A percentile compares a stretch with the other conserved stretches of the same genome.
phyloP scores from a whole-genome alignment of 805 yeast genomes.

The Kregervanrija pseudodelftensis region DNA sequence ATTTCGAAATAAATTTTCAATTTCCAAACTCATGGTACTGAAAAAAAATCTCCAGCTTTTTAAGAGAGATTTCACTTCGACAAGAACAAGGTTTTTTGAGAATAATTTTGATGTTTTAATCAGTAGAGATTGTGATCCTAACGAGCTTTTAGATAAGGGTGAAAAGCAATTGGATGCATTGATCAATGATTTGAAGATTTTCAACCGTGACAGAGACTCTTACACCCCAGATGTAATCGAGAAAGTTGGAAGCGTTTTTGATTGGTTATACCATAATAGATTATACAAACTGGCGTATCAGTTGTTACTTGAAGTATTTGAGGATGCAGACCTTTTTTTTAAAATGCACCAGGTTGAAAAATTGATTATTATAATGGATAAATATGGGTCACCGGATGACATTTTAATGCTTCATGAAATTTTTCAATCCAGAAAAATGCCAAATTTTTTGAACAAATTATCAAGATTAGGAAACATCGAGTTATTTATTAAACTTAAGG shows the following conservation, averaged over 20 bases:
- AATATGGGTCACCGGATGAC: slow-evolving; percentile 15
- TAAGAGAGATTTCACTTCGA: slow-evolving; percentile 16
- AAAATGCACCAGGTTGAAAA: slow-evolving; percentile 11
- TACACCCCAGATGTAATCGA: slow-evolving; percentile 6
- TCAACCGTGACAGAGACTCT: slow-evolving; percentile 5
- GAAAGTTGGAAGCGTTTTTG: slow-evolving; percentile 13
- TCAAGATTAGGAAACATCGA: slow-evolving; percentile 3
- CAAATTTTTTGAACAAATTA: slow-evolving; percentile 6
- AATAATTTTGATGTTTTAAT: slow-evolving; percentile 19
- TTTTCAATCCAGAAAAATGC: slow-evolving; percentile 9
- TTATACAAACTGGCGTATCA: slow-evolving; percentile 10
- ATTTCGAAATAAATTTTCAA: not conserved
- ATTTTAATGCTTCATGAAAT: slow-evolving; percentile 11
- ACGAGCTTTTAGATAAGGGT: slow-evolving; percentile 9
- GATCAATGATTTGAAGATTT: slow-evolving; percentile 1
- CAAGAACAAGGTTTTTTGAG: slow-evolving; percentile 18
- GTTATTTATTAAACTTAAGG: slow-evolving; percentile 2
- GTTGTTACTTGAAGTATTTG: slow-evolving; percentile 3
- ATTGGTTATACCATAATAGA: slow-evolving; percentile 17
- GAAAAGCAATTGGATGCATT: slow-evolving; percentile 2
- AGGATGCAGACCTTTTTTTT: slow-evolving; percentile 6
- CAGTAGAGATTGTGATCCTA: slow-evolving; percentile 5
- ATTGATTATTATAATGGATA: slow-evolving; percentile 17
- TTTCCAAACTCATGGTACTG: not conserved
- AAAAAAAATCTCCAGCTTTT: slow-evolving; percentile 6